phyloP scores from a whole-genome alignment of 2,329 filamentous ascomycete species.

The Colletotrichum brevisporum region DNA sequence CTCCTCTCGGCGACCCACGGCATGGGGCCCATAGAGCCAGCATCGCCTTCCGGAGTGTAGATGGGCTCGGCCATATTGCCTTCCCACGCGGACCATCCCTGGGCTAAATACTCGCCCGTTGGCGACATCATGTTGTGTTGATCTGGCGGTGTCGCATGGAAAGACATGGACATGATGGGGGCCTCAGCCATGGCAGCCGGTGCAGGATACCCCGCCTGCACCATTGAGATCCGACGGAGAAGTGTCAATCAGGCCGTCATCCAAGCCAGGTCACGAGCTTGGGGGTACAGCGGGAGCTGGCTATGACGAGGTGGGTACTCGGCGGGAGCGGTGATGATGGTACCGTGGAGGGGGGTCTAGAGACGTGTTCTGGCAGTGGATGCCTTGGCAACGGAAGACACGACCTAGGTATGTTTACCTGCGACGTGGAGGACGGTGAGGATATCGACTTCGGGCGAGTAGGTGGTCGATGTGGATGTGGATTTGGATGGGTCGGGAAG shows the following conservation, averaged over 20 bases:
- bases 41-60: neutral
- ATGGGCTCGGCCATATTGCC: neutral
- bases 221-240: neutral
- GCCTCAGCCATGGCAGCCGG: neutral
- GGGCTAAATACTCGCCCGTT: neutral
- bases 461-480: too few relatives aligned
- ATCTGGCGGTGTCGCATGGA: conserved; percentile 7
- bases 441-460: too few relatives aligned
- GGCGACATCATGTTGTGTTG: conserved; percentile 5
- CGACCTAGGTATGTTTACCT: too few relatives aligned
- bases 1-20: neutral
- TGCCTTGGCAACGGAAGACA: too few relatives aligned
- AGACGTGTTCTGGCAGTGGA: too few relatives aligned
- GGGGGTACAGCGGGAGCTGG: too few relatives aligned
- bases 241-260: neutral
- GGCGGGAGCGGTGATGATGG: neutral
- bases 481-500: neutral
- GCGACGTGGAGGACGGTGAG: too few relatives aligned
- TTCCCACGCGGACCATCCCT: conserved; percentile 10
- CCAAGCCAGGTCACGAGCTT: neutral
- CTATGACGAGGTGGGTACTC: neutral
- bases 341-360: too few relatives aligned
- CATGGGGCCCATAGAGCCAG: neutral
- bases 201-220: neutral
- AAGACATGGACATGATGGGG: neutral